Evolutionary conservation across 1,284 basidiomycete species (phyloP).

Genomic region (Moesziomyces sp.): DNA sequence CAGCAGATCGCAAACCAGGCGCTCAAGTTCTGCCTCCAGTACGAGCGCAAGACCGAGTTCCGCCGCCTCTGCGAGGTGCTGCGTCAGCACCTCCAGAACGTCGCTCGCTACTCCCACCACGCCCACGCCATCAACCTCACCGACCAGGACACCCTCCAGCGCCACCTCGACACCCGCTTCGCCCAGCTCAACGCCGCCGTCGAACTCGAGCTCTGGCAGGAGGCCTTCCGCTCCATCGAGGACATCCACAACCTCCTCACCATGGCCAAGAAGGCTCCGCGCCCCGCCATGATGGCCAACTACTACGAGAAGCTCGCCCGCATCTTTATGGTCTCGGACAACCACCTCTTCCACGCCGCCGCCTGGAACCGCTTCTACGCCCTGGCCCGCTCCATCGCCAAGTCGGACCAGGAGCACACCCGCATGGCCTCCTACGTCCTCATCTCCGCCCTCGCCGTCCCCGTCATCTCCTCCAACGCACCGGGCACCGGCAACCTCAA

Average conservation of each 20-base stretch:
- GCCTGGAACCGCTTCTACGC: conserved; percentile 86
- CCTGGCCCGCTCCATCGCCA: conserved; percentile 58
- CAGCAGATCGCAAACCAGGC: conserved; percentile 98
- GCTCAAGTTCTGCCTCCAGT: conserved; percentile 93
- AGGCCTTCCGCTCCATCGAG: conserved; percentile 97
- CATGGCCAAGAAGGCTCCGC: conserved; percentile 86
- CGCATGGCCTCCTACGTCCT: conserved; percentile 91
- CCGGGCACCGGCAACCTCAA: conserved; percentile 73
- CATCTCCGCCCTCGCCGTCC: conserved; percentile 91
- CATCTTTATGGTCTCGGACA: conserved; percentile 87
- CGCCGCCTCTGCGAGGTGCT: conserved; percentile 96
- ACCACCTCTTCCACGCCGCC: conserved; percentile 94
- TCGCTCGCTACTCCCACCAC: conserved; percentile 95
- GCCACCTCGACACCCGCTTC: conserved; percentile 97
- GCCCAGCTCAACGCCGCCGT: conserved; percentile 98
- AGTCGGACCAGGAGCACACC: conserved; percentile 78
- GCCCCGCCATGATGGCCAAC: conserved; percentile 96
- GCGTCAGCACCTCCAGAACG: conserved; percentile 91
- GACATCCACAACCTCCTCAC: conserved; percentile 96
- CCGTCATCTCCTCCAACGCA: conserved; percentile 76
- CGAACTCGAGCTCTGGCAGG: conserved; percentile 98
- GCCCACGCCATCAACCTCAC: conserved; percentile 96
- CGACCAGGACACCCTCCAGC: conserved; percentile 94
- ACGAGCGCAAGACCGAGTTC: conserved; percentile 96
- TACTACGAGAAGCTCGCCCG: conserved; percentile 98